These are phyloP conservation scores for Casuarina glauca DNA, from an alignment of 306 rosid species.

Conservation along the genomic window DNA sequence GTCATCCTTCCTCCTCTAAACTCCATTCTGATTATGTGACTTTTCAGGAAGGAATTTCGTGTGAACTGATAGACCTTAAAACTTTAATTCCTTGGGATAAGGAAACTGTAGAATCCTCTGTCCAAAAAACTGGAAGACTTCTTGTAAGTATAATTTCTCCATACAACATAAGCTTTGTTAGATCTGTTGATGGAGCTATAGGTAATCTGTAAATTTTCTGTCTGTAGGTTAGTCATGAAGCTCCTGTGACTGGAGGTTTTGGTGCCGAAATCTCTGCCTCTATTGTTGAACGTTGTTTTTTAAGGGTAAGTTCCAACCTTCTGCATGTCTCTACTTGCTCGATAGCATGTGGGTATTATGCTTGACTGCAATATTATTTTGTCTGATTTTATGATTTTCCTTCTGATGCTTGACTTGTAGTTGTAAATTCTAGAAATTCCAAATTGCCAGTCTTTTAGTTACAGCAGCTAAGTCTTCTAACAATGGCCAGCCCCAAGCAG, in stretches of 20 bases:
- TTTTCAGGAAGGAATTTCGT: slow-evolving; percentile 90
- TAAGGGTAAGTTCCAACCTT: slow-evolving; percentile 59
- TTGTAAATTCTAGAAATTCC: background rate
- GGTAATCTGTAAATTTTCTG: slow-evolving; percentile 15
- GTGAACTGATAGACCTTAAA: slow-evolving; percentile 87
- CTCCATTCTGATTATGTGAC: slow-evolving; percentile 18
- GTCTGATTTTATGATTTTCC: background rate
- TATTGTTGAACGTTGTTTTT: slow-evolving; percentile 85
- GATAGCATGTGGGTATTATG: background rate
- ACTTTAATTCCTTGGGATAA: slow-evolving; percentile 98
- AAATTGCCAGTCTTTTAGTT: background rate
- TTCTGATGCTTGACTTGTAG: background rate
- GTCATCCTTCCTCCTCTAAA: background rate
- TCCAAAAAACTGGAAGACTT: slow-evolving; percentile 85
- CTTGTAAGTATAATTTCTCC: slow-evolving; percentile 60
- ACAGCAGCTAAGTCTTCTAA: background rate
- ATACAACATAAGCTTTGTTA: slow-evolving; percentile 10
- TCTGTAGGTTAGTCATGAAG: slow-evolving; percentile 94
- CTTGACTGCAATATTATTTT: background rate
- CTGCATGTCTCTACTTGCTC: background rate
- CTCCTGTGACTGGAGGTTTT: slow-evolving; percentile 93
- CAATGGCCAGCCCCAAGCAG: background rate
- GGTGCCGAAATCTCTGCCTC: slow-evolving; percentile 98
- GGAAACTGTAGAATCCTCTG: slow-evolving; percentile 91
- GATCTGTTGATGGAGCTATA: slow-evolving; percentile 1